Conservation (phyloP, 192 early-diverging fungal species). For the Gonapodya prolifera region DNA sequence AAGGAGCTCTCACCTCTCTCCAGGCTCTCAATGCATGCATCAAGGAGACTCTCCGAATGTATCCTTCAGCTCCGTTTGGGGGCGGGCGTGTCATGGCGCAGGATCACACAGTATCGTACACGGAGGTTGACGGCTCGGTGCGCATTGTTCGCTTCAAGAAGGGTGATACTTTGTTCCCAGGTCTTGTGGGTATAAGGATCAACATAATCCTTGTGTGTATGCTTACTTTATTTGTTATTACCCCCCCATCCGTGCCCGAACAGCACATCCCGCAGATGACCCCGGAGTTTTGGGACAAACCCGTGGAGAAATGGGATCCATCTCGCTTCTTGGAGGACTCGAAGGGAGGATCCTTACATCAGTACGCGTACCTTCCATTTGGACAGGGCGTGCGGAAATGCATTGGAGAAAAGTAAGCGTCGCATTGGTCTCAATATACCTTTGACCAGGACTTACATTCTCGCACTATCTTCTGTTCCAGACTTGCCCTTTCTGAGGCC, state of each 20-base stretch:
- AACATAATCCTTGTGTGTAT: no score
- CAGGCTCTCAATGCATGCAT: slow-evolving; percentile 1
- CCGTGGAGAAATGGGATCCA: neutral
- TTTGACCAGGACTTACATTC: no score
- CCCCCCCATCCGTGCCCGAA: no score
- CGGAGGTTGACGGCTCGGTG: neutral
- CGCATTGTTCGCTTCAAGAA: neutral
- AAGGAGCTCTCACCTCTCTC: no score
- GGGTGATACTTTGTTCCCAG: neutral
- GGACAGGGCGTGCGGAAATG: neutral
- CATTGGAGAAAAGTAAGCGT: no score
- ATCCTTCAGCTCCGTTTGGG: neutral
- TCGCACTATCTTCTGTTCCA: no score
- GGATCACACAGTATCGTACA: neutral
- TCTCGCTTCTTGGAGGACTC: neutral
- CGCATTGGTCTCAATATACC: no score
- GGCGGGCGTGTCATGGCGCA: neutral
- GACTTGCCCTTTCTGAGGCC: no score
- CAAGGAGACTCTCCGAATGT: neutral
- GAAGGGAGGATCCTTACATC: neutral
- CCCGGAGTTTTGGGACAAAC: neutral
- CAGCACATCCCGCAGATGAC: no score
- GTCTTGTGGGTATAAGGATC: no score
- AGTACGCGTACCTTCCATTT: neutral
- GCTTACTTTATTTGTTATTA: no score